Base-by-base conservation (phyloP, 192 early-diverging fungal species). In the Allomyces arbusculus region DNA sequence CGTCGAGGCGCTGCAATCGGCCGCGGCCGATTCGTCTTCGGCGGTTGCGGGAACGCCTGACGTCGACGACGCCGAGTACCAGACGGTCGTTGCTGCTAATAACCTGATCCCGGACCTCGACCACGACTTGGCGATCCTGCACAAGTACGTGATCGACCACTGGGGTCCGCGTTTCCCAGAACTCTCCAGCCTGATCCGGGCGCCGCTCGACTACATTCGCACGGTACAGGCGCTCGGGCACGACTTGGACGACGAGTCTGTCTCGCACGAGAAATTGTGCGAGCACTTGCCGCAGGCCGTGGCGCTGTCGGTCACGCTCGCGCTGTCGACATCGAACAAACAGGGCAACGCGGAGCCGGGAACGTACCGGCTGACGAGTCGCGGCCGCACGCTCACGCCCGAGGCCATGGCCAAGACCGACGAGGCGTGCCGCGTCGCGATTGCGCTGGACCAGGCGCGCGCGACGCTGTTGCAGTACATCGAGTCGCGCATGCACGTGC, bases 111-210 rank as follows among this genome's bases (percentile, higher is more conserved):
- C 85, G 28, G 86, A 89, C 20, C 87, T 99, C 62, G 91, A 92
- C 50, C 86, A 84, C 67, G 95, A 99, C 72, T 84, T 94, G 28
- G 74, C 91, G 55, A 75, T 86, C 26, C 87, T 95, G 11, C 89
- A 95, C 67, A 89, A 93, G 86, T 92, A 84, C 71, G 85, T 94
- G 63, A 65, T 84, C n/a, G 94, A 99, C 73, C 88, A 90, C 65
- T 99, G 94, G 74, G 86, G 83, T 28, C 70, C 79, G 61, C 83
- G 85, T 40, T 96, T 99, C 68, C 91, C 94, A 0, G 95, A 95
- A 71, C 79, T 99, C 8, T 92, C 94, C 74, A 81, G 84, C 16
- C 77, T 99, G n/a, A 84, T 99, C 10, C 84, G 79, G 3, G 88
- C 88, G 65, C 85, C 95, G 1, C 70, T 90, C 9, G 92, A 94